phyloP scores from a whole-genome alignment of 139 green algal genomes.

The Chlorella sp. region DNA sequence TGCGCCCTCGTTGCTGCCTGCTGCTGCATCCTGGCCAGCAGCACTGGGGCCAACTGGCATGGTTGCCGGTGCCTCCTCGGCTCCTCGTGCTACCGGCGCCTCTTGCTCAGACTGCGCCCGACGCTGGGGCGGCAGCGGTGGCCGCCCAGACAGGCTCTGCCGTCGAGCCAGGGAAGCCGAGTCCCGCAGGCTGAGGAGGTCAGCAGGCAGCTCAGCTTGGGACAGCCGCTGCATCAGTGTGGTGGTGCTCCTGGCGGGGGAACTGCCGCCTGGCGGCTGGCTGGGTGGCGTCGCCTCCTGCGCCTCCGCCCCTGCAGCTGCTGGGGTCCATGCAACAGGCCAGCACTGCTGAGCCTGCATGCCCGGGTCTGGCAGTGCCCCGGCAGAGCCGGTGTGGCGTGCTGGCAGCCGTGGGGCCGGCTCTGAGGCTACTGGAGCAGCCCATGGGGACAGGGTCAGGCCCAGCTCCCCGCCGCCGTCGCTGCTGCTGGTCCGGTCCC shows the following conservation, averaged over 20 bases:
- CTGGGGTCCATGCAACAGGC: background rate
- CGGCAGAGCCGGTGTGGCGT: background rate
- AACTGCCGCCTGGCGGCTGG: background rate
- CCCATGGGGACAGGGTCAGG: background rate
- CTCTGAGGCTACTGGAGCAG: background rate
- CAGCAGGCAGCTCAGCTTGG: background rate
- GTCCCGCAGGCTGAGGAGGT: slow-evolving; percentile 26
- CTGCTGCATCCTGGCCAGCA: background rate
- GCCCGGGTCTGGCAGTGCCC: too few relatives aligned
- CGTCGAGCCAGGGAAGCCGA: background rate
- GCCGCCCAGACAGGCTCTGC: background rate
- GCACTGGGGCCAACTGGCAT: background rate
- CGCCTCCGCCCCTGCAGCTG: background rate
- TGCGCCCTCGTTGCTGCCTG: background rate
- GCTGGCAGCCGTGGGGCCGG: background rate
- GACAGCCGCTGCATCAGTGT: background rate
- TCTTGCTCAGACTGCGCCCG: background rate
- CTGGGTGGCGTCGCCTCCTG: background rate
- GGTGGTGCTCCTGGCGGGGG: background rate
- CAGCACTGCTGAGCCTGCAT: too few relatives aligned
- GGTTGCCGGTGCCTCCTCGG: background rate
- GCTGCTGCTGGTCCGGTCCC: background rate
- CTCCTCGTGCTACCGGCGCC: background rate
- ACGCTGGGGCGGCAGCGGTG: background rate
- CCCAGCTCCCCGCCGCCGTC: background rate